Conservation (phyloP, 768 basidiomycete genomes). For the Psilocybe subaeruginosa region DNA sequence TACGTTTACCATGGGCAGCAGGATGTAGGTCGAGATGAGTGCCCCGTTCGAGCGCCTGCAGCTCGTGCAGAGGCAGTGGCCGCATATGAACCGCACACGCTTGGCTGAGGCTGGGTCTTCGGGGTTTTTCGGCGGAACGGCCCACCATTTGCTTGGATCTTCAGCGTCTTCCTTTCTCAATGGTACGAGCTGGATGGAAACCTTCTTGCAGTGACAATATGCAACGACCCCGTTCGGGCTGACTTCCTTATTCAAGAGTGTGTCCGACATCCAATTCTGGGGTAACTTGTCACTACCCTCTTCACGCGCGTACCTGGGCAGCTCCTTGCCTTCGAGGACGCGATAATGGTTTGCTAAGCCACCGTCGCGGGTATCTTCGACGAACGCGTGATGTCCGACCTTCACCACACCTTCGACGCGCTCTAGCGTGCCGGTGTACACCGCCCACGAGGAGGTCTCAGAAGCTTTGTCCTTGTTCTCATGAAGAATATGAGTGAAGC, state of each 20-base stretch:
- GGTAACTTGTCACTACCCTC: conserved; percentile 8
- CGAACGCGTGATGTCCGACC: conserved; percentile 22
- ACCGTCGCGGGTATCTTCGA: conserved; percentile 26
- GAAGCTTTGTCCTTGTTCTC: background rate
- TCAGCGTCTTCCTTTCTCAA: conserved; percentile 7
- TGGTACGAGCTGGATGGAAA: conserved; percentile 10
- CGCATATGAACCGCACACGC: conserved; percentile 10
- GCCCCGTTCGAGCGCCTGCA: conserved; percentile 26
- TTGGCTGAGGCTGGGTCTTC: background rate
- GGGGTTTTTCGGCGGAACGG: conserved; percentile 10
- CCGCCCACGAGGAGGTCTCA: conserved; percentile 8
- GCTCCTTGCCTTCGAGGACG: conserved; percentile 9
- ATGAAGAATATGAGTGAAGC: conserved; percentile 21
- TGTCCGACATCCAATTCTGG: conserved; percentile 20
- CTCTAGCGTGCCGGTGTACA: conserved; percentile 24
- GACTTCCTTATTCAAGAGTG: background rate
- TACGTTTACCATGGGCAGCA: conserved; percentile 18
- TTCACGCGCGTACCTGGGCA: conserved; percentile 20
- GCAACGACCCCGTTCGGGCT: background rate
- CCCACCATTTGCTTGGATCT: conserved; percentile 10
- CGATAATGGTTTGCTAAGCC: conserved; percentile 24
- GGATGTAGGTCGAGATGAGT: conserved; percentile 29
- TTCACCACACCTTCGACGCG: conserved; percentile 24
- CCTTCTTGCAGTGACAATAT: conserved; percentile 21
- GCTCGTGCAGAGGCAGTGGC: conserved; percentile 12